Percentiles rank a stretch among this genome's conserved stretches.
phyloP scores from a whole-genome alignment of 331 rosid genomes.

The Erythrophleum ivorense region DNA sequence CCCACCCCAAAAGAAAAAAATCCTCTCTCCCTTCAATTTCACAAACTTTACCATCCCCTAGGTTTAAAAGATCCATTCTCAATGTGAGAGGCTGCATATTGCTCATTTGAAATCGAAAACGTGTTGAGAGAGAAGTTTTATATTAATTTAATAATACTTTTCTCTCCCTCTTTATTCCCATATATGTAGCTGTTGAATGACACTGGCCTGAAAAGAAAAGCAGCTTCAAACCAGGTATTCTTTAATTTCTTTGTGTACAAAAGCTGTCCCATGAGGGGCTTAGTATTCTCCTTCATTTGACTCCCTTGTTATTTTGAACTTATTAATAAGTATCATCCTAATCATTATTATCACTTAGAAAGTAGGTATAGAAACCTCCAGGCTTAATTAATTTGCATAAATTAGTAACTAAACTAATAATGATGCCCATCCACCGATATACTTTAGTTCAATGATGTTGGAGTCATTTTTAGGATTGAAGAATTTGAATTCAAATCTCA shows the following conservation, averaged over 20 bases:
- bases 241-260: constrained; percentile 8
- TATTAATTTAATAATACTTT: constrained; percentile 29
- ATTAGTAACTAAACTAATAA: background rate
- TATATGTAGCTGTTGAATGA: constrained; percentile 52
- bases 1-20: too few relatives aligned
- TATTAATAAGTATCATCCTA: background rate
- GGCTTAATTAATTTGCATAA: background rate
- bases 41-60: too few relatives aligned
- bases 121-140: constrained; percentile 20
- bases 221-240: constrained; percentile 52
- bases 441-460: too few relatives aligned
- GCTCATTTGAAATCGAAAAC: constrained; percentile 49
- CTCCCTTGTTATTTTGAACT: background rate
- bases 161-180: constrained; percentile 38
- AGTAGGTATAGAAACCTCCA: constrained; percentile 16
- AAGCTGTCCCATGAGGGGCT: constrained; percentile 14
- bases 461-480: too few relatives aligned
- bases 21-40: too few relatives aligned
- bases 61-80: too few relatives aligned
- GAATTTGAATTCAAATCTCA: too few relatives aligned
- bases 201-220: constrained; percentile 59
- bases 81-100: constrained; percentile 31
- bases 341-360: background rate
- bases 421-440: background rate
- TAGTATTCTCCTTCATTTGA: constrained; percentile 1